Evolutionary conservation across 73 alveolate species (phyloP), one percentile per base, ranked within the genome.

Genomic region (Blepharisma stoltei): DNA sequence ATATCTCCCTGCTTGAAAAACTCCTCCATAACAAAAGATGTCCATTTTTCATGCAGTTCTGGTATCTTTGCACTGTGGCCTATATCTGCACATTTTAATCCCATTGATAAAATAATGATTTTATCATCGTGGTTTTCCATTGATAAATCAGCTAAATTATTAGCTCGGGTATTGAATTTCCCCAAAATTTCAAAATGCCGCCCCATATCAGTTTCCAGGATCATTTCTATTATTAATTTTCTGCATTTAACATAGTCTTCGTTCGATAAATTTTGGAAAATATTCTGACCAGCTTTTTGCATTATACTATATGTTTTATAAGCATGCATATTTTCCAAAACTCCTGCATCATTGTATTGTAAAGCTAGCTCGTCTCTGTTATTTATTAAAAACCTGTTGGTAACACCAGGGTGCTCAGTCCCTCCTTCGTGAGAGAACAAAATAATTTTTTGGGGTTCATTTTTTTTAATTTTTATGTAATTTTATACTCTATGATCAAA

Each of bases 1-100:
- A 80, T 60, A 79, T 85, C 89, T 8, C 92, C 92, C 78, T 85
- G 89, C 0, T 55, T 68, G 73, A 76, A 85, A 81, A 85, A 85
- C 65, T 85, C 92, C 6, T 60, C 86, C 9, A 54, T 76, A 0
- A 85, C 88, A 68, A 70, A 67, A 68, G 65, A 66, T 6, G 92
- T 84, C 89, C 92, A 85, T 71, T 70, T 77, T 37, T 67, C 71
- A 85, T 60, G 76, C n/a, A 1, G 52, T 4, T 60, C 76, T 27
- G 14, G 14, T 1, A 9, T 27, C 4, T 60, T 60, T 1, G 76
- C 76, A 37, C 76, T 37, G 52, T 60, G 76, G 3, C 76, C 76
- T 21, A 60, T 21, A 60, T 60, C 76, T 21, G 76, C 76, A 60
- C 76, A 60, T 60, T 60, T 60, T 11, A 60, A 21, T 9, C 76